Evolutionary conservation across 179 eudicot species (phyloP).

Genomic region (Silene noctiflora): DNA sequence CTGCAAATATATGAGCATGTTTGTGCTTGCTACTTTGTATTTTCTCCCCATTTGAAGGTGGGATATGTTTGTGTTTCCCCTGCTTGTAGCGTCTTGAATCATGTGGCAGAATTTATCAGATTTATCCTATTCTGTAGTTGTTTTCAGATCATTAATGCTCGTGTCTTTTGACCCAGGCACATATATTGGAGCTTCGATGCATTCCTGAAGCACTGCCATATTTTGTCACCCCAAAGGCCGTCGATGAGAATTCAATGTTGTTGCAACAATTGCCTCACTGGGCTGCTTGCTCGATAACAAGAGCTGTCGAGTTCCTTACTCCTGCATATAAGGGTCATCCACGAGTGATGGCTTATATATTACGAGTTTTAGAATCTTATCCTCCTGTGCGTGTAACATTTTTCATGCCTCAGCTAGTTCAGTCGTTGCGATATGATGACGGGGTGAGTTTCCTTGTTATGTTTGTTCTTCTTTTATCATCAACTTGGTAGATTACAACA

Average conservation of each 20-base stretch:
- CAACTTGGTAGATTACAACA: neutral
- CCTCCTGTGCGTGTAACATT: constrained; percentile 91
- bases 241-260: constrained; percentile 86
- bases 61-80: neutral
- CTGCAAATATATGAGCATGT: neutral
- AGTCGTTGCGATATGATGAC: constrained; percentile 89
- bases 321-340: constrained; percentile 95
- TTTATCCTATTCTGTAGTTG: constrained; percentile 9
- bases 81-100: constrained; percentile 10
- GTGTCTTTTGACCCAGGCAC: constrained; percentile 47
- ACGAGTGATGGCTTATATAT: constrained; percentile 96
- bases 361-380: constrained; percentile 93
- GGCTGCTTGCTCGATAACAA: constrained; percentile 98
- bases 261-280: constrained; percentile 98
- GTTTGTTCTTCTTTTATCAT: constrained; percentile 2
- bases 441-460: constrained; percentile 50
- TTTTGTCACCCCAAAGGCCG: constrained; percentile 92
- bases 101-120: neutral
- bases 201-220: constrained; percentile 91
- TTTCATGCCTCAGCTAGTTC: constrained; percentile 99
- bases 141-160: constrained; percentile 13
- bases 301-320: constrained; percentile 87
- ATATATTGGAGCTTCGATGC: constrained; percentile 86
- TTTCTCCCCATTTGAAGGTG: neutral
- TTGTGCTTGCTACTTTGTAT: neutral